These are phyloP conservation scores for Teratosphaeriaceae sp. DNA, from an alignment of 2,329 filamentous ascomycete genomes.

Conservation along the genomic window DNA sequence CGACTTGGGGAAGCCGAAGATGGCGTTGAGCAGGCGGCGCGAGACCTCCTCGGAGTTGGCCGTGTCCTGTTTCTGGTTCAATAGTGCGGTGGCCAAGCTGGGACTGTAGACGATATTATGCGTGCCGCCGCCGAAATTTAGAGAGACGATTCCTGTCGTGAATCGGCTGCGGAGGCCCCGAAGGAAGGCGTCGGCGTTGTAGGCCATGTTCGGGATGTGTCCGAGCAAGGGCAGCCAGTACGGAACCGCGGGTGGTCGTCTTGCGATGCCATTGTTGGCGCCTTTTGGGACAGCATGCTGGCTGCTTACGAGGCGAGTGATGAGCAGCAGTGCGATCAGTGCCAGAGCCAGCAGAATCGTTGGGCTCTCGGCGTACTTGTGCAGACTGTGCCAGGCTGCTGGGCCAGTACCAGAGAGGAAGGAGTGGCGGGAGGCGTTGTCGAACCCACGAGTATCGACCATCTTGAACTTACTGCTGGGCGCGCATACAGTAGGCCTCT, in stretches of 20 bases:
- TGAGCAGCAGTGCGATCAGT: conserved; percentile 10
- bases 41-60: conserved; percentile 23
- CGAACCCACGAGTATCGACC: no score
- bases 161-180: conserved; percentile 33
- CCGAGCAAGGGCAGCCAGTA: conserved; percentile 52
- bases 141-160: conserved; percentile 39
- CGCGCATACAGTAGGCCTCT: no score
- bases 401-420: no score
- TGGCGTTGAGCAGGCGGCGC: conserved; percentile 23
- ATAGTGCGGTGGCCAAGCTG: conserved; percentile 37
- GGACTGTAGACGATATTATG: conserved; percentile 47
- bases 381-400: no score
- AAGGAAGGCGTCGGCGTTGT: conserved; percentile 40
- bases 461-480: no score
- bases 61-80: conserved; percentile 31
- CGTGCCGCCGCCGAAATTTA: conserved; percentile 43
- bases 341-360: conserved; percentile 5
- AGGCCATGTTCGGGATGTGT: conserved; percentile 46
- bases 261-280: neutral
- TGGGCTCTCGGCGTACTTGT: conserved; percentile 7
- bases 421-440: no score
- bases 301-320: conserved; percentile 17
- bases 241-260: neutral
- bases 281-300: neutral
- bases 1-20: conserved; percentile 36